A percentile compares a stretch with the other conserved stretches of the same genome.
Conservation (phyloP, 208 protist species). For the Acanthamoeba polyphaga region DNA sequence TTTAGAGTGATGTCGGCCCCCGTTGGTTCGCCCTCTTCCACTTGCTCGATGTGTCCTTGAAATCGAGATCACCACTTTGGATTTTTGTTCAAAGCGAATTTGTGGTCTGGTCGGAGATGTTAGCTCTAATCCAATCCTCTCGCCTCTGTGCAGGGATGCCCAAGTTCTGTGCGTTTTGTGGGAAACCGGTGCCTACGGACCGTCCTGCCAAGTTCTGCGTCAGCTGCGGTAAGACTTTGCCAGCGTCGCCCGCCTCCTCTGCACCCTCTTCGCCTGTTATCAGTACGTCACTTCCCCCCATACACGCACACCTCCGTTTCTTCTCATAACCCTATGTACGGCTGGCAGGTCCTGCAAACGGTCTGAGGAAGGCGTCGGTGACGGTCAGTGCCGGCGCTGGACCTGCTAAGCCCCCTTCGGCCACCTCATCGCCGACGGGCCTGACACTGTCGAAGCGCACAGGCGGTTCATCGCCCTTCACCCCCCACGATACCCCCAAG, state of each 20-base stretch:
- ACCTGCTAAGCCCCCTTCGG: neutral
- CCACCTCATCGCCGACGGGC: constrained; percentile 1
- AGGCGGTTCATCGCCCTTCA: neutral
- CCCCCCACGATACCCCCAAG: constrained; percentile 4
- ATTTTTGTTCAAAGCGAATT: neutral
- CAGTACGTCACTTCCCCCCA: neutral
- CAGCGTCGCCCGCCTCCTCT: constrained; percentile 15
- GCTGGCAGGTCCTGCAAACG: neutral
- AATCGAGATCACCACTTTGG: neutral
- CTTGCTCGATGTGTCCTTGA: neutral
- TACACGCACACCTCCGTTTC: neutral
- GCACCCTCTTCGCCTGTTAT: constrained; percentile 4
- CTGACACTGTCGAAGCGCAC: neutral
- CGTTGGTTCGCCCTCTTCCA: neutral
- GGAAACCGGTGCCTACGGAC: constrained; percentile 19
- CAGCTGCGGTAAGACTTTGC: constrained; percentile 41
- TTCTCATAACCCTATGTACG: neutral
- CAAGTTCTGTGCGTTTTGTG: constrained; percentile 38
- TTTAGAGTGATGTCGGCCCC: neutral
- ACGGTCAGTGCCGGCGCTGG: neutral
- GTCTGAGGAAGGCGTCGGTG: neutral
- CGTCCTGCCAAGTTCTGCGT: constrained; percentile 41
- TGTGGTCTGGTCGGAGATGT: neutral
- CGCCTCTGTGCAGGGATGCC: neutral
- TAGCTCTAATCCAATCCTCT: neutral